Percentiles rank a stretch among this genome's conserved stretches.
These are phyloP conservation scores for Cicer pinnatifidum DNA, from an alignment of 306 rosid genomes.

Conservation along the genomic window DNA sequence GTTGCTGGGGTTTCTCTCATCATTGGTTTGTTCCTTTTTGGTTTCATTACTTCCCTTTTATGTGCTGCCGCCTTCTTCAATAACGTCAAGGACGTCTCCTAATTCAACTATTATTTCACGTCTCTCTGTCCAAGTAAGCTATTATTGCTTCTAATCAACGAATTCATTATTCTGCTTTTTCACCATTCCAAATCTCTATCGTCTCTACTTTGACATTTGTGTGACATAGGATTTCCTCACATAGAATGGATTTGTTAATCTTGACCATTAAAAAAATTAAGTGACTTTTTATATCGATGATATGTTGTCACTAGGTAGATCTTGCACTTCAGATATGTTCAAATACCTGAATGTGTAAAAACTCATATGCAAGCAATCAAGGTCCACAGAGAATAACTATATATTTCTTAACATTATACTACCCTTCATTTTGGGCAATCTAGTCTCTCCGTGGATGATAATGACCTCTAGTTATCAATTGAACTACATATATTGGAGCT, in stretches of 20 bases:
- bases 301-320: too few species aligned
- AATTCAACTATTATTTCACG: neutral
- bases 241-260: too few species aligned
- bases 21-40: constrained; percentile 60
- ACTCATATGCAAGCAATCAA: too few species aligned
- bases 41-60: constrained; percentile 70
- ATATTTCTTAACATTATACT: neutral
- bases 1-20: constrained; percentile 71
- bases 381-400: too few species aligned
- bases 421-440: neutral
- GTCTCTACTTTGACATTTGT: too few species aligned
- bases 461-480: neutral
- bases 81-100: constrained; percentile 59
- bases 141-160: neutral
- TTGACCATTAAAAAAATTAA: too few species aligned
- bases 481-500: neutral
- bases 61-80: constrained; percentile 70
- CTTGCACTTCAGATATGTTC: too few species aligned
- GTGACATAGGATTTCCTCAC: too few species aligned
- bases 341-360: too few species aligned
- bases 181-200: too few species aligned
- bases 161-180: too few species aligned
- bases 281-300: too few species aligned
- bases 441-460: neutral
- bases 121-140: neutral